Conservation (phyloP, 1,284 basidiomycete genomes). For the Heterobasidion occidentale region DNA sequence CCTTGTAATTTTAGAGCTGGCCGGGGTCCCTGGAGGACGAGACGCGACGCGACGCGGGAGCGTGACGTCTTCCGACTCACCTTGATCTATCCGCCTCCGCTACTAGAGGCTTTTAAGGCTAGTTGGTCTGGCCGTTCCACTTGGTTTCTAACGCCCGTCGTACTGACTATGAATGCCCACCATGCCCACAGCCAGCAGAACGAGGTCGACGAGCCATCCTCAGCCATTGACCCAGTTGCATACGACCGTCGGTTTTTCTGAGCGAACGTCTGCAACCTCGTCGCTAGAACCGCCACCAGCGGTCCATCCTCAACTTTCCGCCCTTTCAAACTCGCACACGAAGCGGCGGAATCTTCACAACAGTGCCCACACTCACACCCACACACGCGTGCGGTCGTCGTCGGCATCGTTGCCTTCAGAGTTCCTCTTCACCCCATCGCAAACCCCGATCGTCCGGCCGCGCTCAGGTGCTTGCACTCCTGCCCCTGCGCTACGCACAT, state of each 20-base stretch:
- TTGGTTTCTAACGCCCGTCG: neutral
- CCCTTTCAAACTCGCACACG: neutral
- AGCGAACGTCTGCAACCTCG: too few species aligned
- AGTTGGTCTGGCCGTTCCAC: too few species aligned
- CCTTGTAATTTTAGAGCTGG: too few species aligned
- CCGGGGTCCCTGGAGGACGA: too few species aligned
- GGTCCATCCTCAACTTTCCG: too few species aligned
- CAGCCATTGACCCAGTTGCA: neutral
- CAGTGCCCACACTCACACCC: neutral
- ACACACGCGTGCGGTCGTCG: neutral
- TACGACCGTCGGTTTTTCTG: neutral
- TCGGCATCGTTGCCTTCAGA: neutral
- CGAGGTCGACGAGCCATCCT: neutral
- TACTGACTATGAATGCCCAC: neutral
- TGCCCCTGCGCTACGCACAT: constrained; percentile 6
- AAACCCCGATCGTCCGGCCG: neutral
- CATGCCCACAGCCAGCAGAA: neutral
- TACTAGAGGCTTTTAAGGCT: too few species aligned
- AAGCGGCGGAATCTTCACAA: neutral
- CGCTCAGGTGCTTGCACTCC: constrained; percentile 4
- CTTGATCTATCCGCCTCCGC: neutral
- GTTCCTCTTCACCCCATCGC: neutral
- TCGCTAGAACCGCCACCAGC: too few species aligned
- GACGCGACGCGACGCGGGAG: too few species aligned
- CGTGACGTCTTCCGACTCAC: too few species aligned